Evolutionary conservation across 768 basidiomycete species (phyloP).

Genomic region (Cystobasidium tubakii): DNA sequence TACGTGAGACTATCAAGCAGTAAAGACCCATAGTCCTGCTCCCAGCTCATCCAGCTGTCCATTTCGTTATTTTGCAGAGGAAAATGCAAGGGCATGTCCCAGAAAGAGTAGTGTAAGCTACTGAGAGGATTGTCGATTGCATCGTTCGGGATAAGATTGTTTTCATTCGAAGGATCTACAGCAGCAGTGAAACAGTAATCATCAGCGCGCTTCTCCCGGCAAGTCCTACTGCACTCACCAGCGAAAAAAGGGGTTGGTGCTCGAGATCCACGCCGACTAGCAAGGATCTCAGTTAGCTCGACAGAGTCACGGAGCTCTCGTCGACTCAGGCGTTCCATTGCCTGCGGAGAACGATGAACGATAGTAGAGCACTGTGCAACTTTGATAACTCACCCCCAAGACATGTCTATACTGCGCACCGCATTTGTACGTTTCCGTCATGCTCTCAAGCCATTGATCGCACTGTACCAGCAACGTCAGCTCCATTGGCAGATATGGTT

Average conservation of each 20-base stretch:
- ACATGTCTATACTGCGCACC: slow-evolving; percentile 5
- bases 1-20: background rate
- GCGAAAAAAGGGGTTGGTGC: background rate
- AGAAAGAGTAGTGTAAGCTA: background rate
- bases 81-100: slow-evolving; percentile 9
- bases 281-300: background rate
- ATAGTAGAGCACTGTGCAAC: background rate
- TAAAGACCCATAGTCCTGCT: background rate
- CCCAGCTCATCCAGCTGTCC: slow-evolving; percentile 21
- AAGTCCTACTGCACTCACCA: too few relatives aligned
- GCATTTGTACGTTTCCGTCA: slow-evolving; percentile 2
- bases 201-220: background rate
- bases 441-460: slow-evolving; percentile 15
- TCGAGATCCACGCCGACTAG: background rate
- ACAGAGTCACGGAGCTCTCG: background rate
- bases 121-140: background rate
- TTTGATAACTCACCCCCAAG: background rate
- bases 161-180: background rate
- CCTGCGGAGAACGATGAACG: background rate
- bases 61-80: slow-evolving; percentile 12
- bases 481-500: background rate
- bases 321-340: slow-evolving; percentile 13
- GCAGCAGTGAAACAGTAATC: background rate
- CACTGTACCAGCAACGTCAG: background rate
- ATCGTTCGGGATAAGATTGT: background rate